Conservation (phyloP, 805 yeast species). For the Metschnikowia rubicola region DNA sequence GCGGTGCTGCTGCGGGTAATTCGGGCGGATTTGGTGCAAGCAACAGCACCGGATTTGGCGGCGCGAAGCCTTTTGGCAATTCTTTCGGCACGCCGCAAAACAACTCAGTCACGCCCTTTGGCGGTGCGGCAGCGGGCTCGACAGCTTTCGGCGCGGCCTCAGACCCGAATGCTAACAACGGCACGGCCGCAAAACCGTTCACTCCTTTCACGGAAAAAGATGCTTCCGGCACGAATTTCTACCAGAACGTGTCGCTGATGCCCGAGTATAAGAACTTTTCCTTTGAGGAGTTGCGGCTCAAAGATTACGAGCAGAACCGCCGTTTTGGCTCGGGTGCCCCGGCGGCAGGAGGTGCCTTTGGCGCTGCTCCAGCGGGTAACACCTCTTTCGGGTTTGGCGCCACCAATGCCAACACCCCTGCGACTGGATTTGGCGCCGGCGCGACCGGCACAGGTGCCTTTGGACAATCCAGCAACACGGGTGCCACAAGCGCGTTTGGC, state of each 20-base stretch:
- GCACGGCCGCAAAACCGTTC: constrained; percentile 72
- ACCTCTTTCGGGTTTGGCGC: constrained; percentile 17
- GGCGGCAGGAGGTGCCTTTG: constrained; percentile 22
- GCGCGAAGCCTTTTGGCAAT: constrained; percentile 17
- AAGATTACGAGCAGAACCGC: constrained; percentile 78
- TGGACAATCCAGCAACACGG: constrained; percentile 26
- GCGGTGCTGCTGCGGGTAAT: constrained; percentile 14
- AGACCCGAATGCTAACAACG: constrained; percentile 46
- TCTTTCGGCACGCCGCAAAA: constrained; percentile 22
- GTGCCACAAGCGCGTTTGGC: constrained; percentile 30
- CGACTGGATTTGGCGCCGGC: constrained; percentile 20
- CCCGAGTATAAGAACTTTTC: constrained; percentile 83
- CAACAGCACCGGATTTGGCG: constrained; percentile 14
- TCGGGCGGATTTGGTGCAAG: constrained; percentile 20
- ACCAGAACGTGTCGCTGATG: constrained; percentile 80
- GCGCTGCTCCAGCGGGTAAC: constrained; percentile 10
- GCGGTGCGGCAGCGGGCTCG: constrained; percentile 16
- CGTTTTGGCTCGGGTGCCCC: constrained; percentile 47
- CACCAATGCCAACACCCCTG: constrained; percentile 22
- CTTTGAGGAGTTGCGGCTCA: constrained; percentile 82
- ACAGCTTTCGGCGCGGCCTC: constrained; percentile 23
- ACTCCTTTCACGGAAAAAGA: constrained; percentile 73
- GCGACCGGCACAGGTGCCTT: constrained; percentile 23
- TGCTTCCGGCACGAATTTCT: constrained; percentile 49
- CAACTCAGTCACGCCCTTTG: constrained; percentile 19